Base-by-base conservation (phyloP, 1,284 basidiomycete species). In the Sporisorium sorghi region DNA sequence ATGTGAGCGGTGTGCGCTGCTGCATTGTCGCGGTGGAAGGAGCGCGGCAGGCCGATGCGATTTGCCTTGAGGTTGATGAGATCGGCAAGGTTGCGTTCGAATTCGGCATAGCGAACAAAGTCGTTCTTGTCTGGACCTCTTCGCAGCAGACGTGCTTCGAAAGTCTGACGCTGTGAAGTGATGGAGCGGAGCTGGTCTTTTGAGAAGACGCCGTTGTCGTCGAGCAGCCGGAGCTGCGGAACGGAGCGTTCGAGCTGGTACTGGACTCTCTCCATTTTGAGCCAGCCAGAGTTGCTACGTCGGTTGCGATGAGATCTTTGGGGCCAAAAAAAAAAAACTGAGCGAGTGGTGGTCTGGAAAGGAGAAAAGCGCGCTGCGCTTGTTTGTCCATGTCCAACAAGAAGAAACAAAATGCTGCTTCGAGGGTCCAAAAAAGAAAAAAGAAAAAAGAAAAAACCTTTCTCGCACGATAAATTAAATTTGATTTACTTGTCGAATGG, bases 181-280 rank as follows among this genome's bases (percentile, higher is more conserved):
- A 98, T 93, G 76, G 92, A 89, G 77, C 91, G 66, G 28, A 84
- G 66, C 77, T 85, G 66, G 75, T 93, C 93, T 86, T 91, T 88
- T 2, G 92, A 90, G 85, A 99, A 97, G 61, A 97, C 86, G 68
- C 89, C 89, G 86, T 92, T 93, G 78, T 94, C 90, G 75, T 93
- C 90, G 24, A 97, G 88, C 86, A 97, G 93, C 86, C 94, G 94
- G 80, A 98, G 91, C 90, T 97, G 94, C 59, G 92, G 90, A 88
- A 97, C 91, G 89, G 95, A 95, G 87, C 93, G 91, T 90, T 97
- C 94, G 85, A 96, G 92, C 86, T 95, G 91, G 80, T 92, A 96
- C 78, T 96, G 92, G 0, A 97, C 94, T 74, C 93, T 89, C 88
- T 97, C 93, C 93, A 96, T 96, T 50, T 35, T 15, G 42, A n/a